Percentiles rank a stretch among this genome's conserved stretches.
phyloP scores from a whole-genome alignment of 352 stramenopile species.

The Phytophthora quininea region DNA sequence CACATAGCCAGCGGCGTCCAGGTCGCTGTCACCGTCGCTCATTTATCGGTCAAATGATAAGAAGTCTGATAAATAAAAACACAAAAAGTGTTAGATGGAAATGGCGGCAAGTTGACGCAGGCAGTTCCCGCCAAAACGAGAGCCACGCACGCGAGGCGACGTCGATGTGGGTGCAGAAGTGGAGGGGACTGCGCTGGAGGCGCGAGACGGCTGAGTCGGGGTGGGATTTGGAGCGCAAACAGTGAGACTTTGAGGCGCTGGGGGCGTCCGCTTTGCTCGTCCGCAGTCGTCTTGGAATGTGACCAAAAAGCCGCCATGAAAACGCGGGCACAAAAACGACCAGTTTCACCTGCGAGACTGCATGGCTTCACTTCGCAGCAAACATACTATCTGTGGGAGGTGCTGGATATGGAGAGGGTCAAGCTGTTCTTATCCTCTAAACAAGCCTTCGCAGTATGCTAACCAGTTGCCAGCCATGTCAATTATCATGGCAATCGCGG shows the following conservation, averaged over 20 bases:
- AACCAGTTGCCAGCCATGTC: too few species aligned
- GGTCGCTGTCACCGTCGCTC: constrained; percentile 39
- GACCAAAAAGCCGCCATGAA: constrained; percentile 16
- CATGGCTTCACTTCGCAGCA: too few species aligned
- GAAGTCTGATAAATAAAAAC: background rate
- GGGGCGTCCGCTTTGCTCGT: constrained; percentile 23
- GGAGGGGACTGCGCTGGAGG: too few species aligned
- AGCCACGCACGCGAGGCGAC: background rate
- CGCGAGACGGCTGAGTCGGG: too few species aligned
- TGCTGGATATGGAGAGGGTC: background rate
- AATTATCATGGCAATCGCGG: too few species aligned
- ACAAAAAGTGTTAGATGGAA: background rate
- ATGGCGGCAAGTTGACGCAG: background rate
- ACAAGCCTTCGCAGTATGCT: too few species aligned
- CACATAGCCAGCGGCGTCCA: constrained; percentile 28
- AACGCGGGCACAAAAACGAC: constrained; percentile 22
- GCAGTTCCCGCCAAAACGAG: background rate
- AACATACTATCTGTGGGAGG: too few species aligned
- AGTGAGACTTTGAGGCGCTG: constrained; percentile 7
- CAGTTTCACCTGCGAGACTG: background rate
- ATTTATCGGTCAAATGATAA: constrained; percentile 6
- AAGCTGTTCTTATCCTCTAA: background rate
- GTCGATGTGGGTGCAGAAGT: background rate
- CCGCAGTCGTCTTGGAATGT: constrained; percentile 27
- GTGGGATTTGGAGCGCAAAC: too few species aligned